Conservation (phyloP, 345 rosid species). For the Eucalyptus globulus region DNA sequence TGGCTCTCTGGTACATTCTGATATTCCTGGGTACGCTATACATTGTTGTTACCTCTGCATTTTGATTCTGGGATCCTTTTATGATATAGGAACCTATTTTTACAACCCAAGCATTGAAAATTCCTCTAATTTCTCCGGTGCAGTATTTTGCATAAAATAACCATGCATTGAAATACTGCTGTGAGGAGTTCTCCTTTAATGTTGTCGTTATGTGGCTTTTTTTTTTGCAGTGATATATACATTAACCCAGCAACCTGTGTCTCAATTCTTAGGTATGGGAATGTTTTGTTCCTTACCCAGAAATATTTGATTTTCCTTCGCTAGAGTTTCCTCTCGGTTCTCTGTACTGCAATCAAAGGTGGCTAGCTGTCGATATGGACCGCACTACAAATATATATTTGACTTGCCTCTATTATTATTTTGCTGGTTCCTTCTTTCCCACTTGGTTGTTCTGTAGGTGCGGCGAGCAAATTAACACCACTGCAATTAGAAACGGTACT, state of each 20-base stretch:
- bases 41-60: not conserved
- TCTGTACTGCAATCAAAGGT: not conserved
- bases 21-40: constrained; percentile 43
- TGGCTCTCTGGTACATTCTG: constrained; percentile 56
- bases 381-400: not conserved
- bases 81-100: not conserved
- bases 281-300: not conserved
- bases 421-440: not conserved
- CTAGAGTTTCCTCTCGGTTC: not conserved
- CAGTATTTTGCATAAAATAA: not conserved
- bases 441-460: constrained; percentile 24
- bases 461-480: constrained; percentile 61
- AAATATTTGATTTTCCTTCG: not conserved
- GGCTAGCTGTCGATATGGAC: not conserved
- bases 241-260: constrained; percentile 61
- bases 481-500: constrained; percentile 75
- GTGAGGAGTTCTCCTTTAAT: not conserved
- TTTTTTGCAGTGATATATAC: constrained; percentile 52
- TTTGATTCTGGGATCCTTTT: not conserved
- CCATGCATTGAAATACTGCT: not conserved
- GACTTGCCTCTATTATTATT: not conserved
- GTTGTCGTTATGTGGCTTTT: not conserved
- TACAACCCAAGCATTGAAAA: not conserved
- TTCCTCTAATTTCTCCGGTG: not conserved
- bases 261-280: constrained; percentile 45